Base-by-base conservation (phyloP, 345 rosid species). In the Xanthoceras sorbifolium region DNA sequence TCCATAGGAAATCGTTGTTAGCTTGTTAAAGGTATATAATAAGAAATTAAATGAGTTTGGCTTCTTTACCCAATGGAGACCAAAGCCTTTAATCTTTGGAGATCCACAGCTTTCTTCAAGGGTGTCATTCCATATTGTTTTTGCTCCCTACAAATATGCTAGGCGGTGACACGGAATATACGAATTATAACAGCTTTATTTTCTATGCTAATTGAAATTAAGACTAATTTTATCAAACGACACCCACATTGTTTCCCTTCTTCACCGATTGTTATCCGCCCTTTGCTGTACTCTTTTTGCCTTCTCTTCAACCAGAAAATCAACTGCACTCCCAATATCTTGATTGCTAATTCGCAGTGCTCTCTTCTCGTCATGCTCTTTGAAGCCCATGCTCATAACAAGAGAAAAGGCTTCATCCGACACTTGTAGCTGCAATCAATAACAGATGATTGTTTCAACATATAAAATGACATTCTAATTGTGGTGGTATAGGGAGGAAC, bases 321-420 rank as follows among this genome's bases (percentile, higher is more conserved):
- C 89, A 77, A 90, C 73, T 48, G 99, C 94, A 82, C 82, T 84
- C 76, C 84, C 90, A 76, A 93, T 84, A 87, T 91, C 90, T 78
- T 89, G 94, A 75, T 84, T 89, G 87, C 82, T 89, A 86, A 95
- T 86, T 69, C 97, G 87, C 79, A 95, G 79, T 64, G 99, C 96
- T 80, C 94, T 89, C 81, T 79, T 89, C 71, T 94, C 98, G 82
- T 91, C 90, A 26, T 68, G 77, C 80, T 87, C 94, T 78, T 73
- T 81, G 79, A 93, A 95, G 46, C 99, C 98, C 97, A 95, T 91
- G 83, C 90, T 75, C 91, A 92, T 86, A 26, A 95, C 94, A 78
- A 84, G 71, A 10, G 97, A 90, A 74, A 95, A 85, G n/a, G 84
- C 89, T 78, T 89, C 99, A 77, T 95, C 97, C 1, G 95, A 81